phyloP scores from a whole-genome alignment of 371 early-diverging fungal species.

The Capillidium rhysosporum region DNA sequence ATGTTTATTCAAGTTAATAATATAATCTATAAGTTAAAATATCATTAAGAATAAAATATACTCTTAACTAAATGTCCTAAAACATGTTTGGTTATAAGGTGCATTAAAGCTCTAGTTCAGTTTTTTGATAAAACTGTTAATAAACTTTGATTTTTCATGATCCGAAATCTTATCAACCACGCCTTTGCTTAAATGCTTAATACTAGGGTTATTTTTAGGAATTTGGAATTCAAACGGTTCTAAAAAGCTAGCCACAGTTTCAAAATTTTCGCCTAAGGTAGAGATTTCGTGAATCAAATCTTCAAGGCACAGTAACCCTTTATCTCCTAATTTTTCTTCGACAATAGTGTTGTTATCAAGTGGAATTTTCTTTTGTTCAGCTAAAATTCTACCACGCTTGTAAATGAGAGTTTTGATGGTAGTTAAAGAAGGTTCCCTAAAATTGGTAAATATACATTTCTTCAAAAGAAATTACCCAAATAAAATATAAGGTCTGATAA shows the following conservation, averaged over 20 bases:
- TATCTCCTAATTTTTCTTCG: not conserved
- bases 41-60: too few relatives aligned
- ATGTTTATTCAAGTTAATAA: too few relatives aligned
- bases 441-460: not conserved
- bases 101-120: not conserved
- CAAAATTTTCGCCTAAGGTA: constrained; percentile 1
- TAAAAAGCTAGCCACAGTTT: not conserved
- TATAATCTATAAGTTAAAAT: too few relatives aligned
- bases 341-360: constrained; percentile 1
- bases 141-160: not conserved
- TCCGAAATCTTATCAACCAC: not conserved
- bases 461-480: not conserved
- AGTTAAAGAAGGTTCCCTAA: not conserved
- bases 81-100: not conserved
- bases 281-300: constrained; percentile 5
- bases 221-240: not conserved
- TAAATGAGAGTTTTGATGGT: not conserved
- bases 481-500: not conserved
- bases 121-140: not conserved
- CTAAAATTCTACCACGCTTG: not conserved
- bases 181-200: not conserved
- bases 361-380: not conserved
- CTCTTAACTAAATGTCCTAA: not conserved
- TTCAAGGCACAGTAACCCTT: constrained; percentile 3
- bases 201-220: not conserved